These are phyloP conservation scores for Penicillium soppii DNA, from an alignment of 495 filamentous ascomycete species.

Conservation along the genomic window DNA sequence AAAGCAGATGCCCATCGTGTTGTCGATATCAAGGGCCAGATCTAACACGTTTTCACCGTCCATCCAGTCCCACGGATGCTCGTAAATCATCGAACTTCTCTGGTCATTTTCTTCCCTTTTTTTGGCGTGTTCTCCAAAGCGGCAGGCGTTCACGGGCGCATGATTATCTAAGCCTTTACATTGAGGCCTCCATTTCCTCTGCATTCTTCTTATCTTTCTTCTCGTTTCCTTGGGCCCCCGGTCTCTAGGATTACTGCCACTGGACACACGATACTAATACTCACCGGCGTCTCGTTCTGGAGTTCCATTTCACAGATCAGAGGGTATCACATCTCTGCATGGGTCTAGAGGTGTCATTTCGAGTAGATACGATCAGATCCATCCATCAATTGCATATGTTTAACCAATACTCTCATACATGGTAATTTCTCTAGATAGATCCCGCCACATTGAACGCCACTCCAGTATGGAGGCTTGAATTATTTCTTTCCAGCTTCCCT, in stretches of 20 bases:
- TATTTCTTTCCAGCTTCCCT: too few species aligned
- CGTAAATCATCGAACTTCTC: slow-evolving; percentile 6
- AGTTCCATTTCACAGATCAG: background rate
- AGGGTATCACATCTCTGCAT: background rate
- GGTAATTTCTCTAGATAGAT: too few species aligned
- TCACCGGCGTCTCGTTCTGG: slow-evolving; percentile 4
- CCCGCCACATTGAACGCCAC: background rate
- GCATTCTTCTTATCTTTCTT: slow-evolving; percentile 6
- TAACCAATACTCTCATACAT: too few species aligned
- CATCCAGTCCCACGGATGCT: slow-evolving; percentile 2
- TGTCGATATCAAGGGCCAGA: slow-evolving; percentile 97
- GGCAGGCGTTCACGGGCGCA: slow-evolving; percentile 12
- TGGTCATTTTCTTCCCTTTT: background rate
- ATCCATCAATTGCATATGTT: too few species aligned
- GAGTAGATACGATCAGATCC: background rate
- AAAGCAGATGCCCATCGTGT: slow-evolving; percentile 71
- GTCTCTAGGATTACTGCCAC: background rate
- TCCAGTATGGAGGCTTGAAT: too few species aligned
- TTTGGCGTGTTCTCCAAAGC: slow-evolving; percentile 13
- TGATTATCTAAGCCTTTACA: background rate
- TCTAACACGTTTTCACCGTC: slow-evolving; percentile 52
- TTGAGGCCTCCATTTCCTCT: slow-evolving; percentile 3
- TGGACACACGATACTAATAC: slow-evolving; percentile 17
- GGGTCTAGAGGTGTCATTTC: background rate
- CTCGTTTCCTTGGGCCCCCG: slow-evolving; percentile 13